Conservation (phyloP, 108 stramenopile species). For the Cyclotella sp. region DNA sequence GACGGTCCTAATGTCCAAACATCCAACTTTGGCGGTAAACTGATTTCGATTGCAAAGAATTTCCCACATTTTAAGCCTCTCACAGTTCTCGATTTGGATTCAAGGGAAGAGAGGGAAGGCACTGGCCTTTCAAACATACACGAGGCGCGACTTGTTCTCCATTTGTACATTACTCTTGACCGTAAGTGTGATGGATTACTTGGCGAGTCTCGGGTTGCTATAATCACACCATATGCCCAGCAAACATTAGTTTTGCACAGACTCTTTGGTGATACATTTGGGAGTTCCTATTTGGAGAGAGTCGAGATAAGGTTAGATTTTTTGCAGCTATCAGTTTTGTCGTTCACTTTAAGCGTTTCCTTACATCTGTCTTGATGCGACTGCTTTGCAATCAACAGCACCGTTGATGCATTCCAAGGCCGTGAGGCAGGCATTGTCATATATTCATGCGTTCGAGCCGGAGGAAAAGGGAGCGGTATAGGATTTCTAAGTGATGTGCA, state of each 20-base stretch:
- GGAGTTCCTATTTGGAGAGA: slow-evolving; percentile 35
- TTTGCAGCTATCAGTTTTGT: not conserved
- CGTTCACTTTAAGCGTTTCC: not conserved
- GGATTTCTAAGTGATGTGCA: slow-evolving; percentile 89
- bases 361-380: not conserved
- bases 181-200: slow-evolving; percentile 40
- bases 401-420: slow-evolving; percentile 89
- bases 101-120: slow-evolving; percentile 51
- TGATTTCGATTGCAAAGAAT: slow-evolving; percentile 31
- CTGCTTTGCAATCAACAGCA: slow-evolving; percentile 34
- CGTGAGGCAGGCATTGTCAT: slow-evolving; percentile 77
- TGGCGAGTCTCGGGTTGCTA: slow-evolving; percentile 51
- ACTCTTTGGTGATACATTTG: slow-evolving; percentile 37
- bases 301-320: slow-evolving; percentile 45
- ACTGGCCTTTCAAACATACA: slow-evolving; percentile 48
- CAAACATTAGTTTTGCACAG: slow-evolving; percentile 58
- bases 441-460: slow-evolving; percentile 66
- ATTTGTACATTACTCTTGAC: slow-evolving; percentile 48
- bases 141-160: slow-evolving; percentile 48
- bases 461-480: slow-evolving; percentile 55
- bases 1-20: slow-evolving; percentile 60
- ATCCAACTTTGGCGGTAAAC: slow-evolving; percentile 41
- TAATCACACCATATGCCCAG: slow-evolving; percentile 81
- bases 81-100: slow-evolving; percentile 62
- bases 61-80: slow-evolving; percentile 59